Conservation (phyloP, 306 rosid species). For the Citrullus amarus region DNA sequence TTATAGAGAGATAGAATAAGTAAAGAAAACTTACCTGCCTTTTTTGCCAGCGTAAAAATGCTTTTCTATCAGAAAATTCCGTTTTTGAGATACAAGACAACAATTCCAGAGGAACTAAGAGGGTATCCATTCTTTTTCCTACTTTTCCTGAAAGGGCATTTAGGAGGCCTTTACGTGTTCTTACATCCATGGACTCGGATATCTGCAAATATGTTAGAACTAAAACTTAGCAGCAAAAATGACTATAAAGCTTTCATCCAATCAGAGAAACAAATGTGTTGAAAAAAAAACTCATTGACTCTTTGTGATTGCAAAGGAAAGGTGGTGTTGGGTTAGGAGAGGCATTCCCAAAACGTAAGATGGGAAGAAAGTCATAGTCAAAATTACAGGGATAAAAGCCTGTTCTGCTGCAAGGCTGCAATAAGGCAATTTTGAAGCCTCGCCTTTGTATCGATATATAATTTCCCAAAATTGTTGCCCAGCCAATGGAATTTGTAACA, state of each 20-base stretch:
- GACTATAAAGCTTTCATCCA: neutral
- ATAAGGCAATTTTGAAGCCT: no score
- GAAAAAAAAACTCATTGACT: no score
- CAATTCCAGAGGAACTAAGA: slow-evolving; percentile 86
- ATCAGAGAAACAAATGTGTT: neutral
- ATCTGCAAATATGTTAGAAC: slow-evolving; percentile 42
- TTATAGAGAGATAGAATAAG: neutral
- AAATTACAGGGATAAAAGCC: no score
- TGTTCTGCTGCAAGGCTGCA: no score
- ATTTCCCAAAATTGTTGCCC: no score
- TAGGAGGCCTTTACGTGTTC: slow-evolving; percentile 86
- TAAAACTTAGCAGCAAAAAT: neutral
- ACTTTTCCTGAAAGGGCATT: slow-evolving; percentile 86
- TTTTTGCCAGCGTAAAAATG: slow-evolving; percentile 89
- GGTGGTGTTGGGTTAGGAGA: no score
- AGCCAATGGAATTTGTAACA: no score
- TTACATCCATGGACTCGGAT: slow-evolving; percentile 77
- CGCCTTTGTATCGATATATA: no score
- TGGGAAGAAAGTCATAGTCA: no score
- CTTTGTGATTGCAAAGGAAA: no score
- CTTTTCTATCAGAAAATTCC: slow-evolving; percentile 97
- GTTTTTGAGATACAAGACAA: slow-evolving; percentile 77
- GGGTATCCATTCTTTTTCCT: slow-evolving; percentile 94
- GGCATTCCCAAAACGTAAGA: no score
- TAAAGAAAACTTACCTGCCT: slow-evolving; percentile 62